Evolutionary conservation across 1,284 basidiomycete genomes (phyloP).

Genomic region (Coniophora puteana): DNA sequence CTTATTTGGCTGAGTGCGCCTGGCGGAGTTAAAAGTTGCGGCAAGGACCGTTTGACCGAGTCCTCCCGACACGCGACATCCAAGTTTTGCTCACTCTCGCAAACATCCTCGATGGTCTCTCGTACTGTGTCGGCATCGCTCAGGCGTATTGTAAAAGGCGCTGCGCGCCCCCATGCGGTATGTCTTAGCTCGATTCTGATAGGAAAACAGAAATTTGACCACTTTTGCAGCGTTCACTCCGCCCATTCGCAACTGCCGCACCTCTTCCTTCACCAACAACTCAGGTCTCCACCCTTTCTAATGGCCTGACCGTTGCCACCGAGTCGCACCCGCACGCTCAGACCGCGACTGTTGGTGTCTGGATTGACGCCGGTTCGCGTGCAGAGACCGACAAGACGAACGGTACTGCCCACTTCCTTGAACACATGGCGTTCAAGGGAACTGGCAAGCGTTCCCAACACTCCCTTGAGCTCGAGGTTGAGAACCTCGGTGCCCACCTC

Average conservation of each 20-base stretch:
- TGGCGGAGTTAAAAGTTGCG: slow-evolving; percentile 12
- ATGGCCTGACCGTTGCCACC: slow-evolving; percentile 90
- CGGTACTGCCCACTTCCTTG: slow-evolving; percentile 98
- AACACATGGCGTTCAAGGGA: slow-evolving; percentile 97
- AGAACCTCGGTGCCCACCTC: slow-evolving; percentile 96
- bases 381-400: slow-evolving; percentile 94
- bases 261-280: slow-evolving; percentile 72
- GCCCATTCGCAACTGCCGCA: slow-evolving; percentile 69
- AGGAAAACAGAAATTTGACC: slow-evolving; percentile 8
- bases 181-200: neutral
- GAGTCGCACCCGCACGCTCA: slow-evolving; percentile 93
- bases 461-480: slow-evolving; percentile 94
- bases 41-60: slow-evolving; percentile 23
- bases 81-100: slow-evolving; percentile 6
- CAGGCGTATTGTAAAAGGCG: slow-evolving; percentile 56
- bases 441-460: slow-evolving; percentile 90
- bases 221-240: slow-evolving; percentile 32
- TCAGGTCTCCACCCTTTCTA: slow-evolving; percentile 84
- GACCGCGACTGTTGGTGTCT: slow-evolving; percentile 97
- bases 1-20: no score
- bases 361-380: slow-evolving; percentile 98
- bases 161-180: slow-evolving; percentile 54
- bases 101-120: slow-evolving; percentile 53
- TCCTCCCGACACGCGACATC: slow-evolving; percentile 25
- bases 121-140: slow-evolving; percentile 58